Conservation (phyloP, 1,284 basidiomycete species). For the Heterobasidion annosum region DNA sequence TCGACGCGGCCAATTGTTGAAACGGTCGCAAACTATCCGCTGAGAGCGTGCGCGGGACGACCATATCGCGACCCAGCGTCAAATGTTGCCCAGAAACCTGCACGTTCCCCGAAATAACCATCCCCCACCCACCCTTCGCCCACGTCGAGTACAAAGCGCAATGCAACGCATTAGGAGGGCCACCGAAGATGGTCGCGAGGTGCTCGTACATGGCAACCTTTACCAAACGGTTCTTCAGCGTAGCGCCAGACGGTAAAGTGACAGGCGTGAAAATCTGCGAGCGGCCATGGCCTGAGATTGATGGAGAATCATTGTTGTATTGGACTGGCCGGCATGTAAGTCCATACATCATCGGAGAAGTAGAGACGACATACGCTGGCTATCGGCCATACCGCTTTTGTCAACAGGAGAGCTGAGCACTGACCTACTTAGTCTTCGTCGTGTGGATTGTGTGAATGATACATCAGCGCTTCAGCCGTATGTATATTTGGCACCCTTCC, state of each 20-base stretch:
- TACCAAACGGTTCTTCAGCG: conserved; percentile 30
- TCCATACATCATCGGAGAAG: too few species aligned
- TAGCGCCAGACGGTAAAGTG: conserved; percentile 42
- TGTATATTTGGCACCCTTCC: too few species aligned
- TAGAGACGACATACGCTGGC: too few species aligned
- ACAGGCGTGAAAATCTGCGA: conserved; percentile 28
- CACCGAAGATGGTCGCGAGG: conserved; percentile 58
- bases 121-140: conserved; percentile 78
- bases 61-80: conserved; percentile 74
- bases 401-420: too few species aligned
- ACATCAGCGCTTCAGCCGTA: too few species aligned
- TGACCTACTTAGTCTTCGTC: too few species aligned
- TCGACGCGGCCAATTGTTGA: conserved; percentile 27
- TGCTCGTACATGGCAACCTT: conserved; percentile 83
- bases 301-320: too few species aligned
- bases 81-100: conserved; percentile 70
- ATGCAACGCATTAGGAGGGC: conserved; percentile 62
- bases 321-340: too few species aligned
- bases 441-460: too few species aligned
- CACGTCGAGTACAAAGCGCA: conserved; percentile 68
- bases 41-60: conserved; percentile 42
- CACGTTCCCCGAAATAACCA: conserved; percentile 87
- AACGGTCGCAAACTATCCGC: conserved; percentile 41
- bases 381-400: too few species aligned
- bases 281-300: neutral